Conservation (phyloP, 1,139 yeast genomes). For the Zygoascus meyerae region DNA sequence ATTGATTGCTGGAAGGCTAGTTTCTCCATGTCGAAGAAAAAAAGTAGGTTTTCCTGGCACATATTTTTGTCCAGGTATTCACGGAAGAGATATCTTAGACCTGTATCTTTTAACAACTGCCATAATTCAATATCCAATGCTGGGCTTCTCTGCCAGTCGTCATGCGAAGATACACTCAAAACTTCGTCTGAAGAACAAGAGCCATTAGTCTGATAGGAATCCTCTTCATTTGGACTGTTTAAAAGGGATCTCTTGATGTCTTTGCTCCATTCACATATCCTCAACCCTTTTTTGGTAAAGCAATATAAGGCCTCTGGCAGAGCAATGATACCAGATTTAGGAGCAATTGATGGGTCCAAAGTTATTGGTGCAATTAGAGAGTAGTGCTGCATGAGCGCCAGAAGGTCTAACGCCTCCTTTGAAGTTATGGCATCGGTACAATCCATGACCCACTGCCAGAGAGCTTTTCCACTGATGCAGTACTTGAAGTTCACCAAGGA, state of each 20-base stretch:
- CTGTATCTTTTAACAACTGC: slow-evolving; percentile 67
- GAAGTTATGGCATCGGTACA: slow-evolving; percentile 66
- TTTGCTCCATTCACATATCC: slow-evolving; percentile 37
- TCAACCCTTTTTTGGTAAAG: slow-evolving; percentile 37
- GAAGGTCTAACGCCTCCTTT: slow-evolving; percentile 58
- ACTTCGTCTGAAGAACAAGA: not conserved
- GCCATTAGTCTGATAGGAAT: not conserved
- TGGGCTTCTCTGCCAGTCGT: not conserved
- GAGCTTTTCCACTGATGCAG: slow-evolving; percentile 68
- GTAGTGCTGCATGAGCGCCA: slow-evolving; percentile 48
- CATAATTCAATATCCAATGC: slow-evolving; percentile 33
- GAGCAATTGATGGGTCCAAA: slow-evolving; percentile 12
- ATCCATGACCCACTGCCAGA: slow-evolving; percentile 84
- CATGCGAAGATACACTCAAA: not conserved
- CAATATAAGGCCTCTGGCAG: slow-evolving; percentile 38
- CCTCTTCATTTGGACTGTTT: too few relatives aligned
- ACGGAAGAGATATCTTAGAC: slow-evolving; percentile 61
- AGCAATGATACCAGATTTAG: slow-evolving; percentile 17
- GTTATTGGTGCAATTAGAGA: slow-evolving; percentile 40
- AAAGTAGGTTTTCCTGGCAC: slow-evolving; percentile 74
- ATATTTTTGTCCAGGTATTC: slow-evolving; percentile 55
- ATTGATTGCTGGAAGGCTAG: slow-evolving; percentile 37
- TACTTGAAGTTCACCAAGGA: slow-evolving; percentile 22
- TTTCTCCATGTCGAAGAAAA: slow-evolving; percentile 53
- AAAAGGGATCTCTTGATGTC: slow-evolving; percentile 1